These are phyloP conservation scores for Chlorella sp. DNA, from an alignment of 139 green algal species.

Conservation along the genomic window DNA sequence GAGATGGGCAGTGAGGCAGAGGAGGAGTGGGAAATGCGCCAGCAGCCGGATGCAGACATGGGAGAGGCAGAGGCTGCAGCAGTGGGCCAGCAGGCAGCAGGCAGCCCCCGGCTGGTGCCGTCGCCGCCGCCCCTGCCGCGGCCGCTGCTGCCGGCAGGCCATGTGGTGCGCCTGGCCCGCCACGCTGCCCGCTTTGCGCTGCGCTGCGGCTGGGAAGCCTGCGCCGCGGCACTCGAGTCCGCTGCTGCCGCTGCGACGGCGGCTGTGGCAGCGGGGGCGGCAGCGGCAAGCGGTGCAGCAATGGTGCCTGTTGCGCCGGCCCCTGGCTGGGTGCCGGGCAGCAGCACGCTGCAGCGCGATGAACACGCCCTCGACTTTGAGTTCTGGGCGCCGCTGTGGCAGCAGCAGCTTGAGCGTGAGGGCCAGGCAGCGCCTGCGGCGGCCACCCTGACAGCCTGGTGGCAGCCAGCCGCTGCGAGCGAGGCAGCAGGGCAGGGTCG, in stretches of 20 bases:
- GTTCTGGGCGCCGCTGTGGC: too few species aligned
- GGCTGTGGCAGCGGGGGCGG: too few species aligned
- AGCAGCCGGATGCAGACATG: too few species aligned
- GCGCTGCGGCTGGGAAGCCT: neutral
- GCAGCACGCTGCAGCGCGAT: neutral
- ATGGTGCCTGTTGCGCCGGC: too few species aligned
- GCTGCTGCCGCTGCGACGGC: neutral
- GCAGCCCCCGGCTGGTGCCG: too few species aligned
- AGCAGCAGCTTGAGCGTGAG: neutral
- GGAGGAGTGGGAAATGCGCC: too few species aligned
- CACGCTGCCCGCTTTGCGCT: neutral
- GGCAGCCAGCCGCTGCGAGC: neutral
- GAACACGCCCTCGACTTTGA: too few species aligned
- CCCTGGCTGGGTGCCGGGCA: neutral
- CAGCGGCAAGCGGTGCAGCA: neutral
- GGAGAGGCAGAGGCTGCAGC: too few species aligned
- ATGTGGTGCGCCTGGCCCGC: neutral
- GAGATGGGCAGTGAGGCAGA: too few species aligned
- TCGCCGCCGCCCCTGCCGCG: neutral
- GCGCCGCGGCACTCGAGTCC: neutral
- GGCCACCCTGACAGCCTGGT: neutral
- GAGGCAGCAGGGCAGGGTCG: too few species aligned
- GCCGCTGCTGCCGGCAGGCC: neutral
- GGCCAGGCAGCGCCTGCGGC: too few species aligned
- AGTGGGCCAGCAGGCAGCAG: too few species aligned